These are phyloP conservation scores for Hevea brasiliensis DNA, from an alignment of 345 rosid genomes.

Conservation along the genomic window DNA sequence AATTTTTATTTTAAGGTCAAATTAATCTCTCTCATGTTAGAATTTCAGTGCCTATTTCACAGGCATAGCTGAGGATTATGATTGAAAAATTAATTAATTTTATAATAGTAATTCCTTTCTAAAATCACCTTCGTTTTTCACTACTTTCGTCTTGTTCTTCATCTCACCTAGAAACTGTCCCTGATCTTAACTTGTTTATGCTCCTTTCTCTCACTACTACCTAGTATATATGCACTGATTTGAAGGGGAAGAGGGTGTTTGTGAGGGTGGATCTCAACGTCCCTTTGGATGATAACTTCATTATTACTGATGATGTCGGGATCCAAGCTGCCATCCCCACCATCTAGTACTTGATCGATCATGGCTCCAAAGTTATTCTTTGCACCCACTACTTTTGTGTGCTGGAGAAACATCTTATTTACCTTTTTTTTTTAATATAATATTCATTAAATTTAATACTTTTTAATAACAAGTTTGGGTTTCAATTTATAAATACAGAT, in stretches of 20 bases:
- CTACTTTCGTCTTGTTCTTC: background rate
- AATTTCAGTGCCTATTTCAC: too few species aligned
- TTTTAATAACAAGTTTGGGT: too few species aligned
- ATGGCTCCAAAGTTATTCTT: constrained; percentile 28
- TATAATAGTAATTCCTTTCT: too few species aligned
- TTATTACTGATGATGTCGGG: constrained; percentile 35
- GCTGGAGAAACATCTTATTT: too few species aligned
- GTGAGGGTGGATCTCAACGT: constrained; percentile 44
- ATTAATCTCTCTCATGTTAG: too few species aligned
- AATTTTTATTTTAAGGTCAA: too few species aligned
- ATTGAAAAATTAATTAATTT: too few species aligned
- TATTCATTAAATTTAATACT: too few species aligned
- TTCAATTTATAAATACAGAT: too few species aligned
- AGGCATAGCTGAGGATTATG: too few species aligned
- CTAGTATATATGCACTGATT: constrained; percentile 26
- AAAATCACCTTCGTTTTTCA: background rate
- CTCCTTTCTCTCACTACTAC: background rate
- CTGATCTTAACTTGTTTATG: background rate
- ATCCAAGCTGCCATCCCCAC: constrained; percentile 42
- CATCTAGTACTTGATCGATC: constrained; percentile 29
- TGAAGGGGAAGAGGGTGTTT: constrained; percentile 70
- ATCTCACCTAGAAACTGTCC: background rate
- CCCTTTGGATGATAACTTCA: constrained; percentile 34
- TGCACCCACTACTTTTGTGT: constrained; percentile 29
- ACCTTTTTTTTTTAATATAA: too few species aligned